Base-by-base conservation (phyloP, 352 stramenopile genomes). In the Phytophthora sojae region DNA sequence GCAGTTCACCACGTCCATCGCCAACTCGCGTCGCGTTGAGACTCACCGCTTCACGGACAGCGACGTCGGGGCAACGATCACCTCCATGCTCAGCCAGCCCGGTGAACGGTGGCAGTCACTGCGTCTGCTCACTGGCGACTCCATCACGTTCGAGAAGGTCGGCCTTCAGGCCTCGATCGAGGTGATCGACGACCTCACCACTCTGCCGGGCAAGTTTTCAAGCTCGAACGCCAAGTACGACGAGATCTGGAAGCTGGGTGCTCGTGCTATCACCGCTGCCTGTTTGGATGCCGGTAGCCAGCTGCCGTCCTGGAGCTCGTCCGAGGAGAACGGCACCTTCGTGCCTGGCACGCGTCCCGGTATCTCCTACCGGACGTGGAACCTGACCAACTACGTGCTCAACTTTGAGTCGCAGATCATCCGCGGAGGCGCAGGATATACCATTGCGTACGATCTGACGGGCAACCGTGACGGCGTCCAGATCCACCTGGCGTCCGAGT, bases 151-250 rank as follows among this genome's bases (percentile, higher is more conserved):
- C 29, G 68, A 80, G 55, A 30, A 55, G 0, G 72, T 76, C 59
- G 68, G 72, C 0, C 52, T 80, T 25, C 70, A 72, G 21, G 49
- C 72, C 2, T 74, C 72, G 1, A 60, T 76, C 26, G 72, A 80
- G 25, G 72, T 76, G 15, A 64, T 69, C 32, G 72, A 76, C 51
- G 61, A 67, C 42, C 63, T 76, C 17, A 66, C 55, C 30, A 68
- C 50, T 26, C 60, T 80, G 4, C 63, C 72, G 0, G 68, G 72
- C 21, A 76, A 67, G 42, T 80, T 76, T 44, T 69, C 63, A 32
- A 80, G 72, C 60, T 76, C 69, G 23, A 80, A 74, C 37, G 17
- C 66, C 25, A 80, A 76, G 63, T 76, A 74, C 68, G 56, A 80
- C 60, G 61, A 76, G 59, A 80, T 80, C 56, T 80, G 72, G 72